Evolutionary conservation across 805 yeast species (phyloP).

Genomic region (Torulaspora franciscae): DNA sequence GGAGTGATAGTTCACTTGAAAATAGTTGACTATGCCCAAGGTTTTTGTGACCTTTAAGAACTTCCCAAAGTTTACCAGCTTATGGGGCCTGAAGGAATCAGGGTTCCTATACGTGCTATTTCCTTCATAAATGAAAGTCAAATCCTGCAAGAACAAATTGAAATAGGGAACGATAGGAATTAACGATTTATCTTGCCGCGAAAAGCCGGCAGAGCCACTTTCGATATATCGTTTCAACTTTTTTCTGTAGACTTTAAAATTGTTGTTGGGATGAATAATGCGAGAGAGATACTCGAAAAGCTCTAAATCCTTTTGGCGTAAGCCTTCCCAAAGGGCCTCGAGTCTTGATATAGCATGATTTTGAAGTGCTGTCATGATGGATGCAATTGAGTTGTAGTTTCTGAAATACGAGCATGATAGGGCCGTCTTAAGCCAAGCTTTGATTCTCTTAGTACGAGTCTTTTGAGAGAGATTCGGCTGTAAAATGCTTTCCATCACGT

Average conservation of each 20-base stretch:
- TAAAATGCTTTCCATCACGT: constrained; percentile 64
- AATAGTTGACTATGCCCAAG: constrained; percentile 59
- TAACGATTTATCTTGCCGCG: constrained; percentile 22
- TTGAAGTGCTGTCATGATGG: constrained; percentile 72
- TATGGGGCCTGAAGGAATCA: constrained; percentile 43
- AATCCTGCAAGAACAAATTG: constrained; percentile 68
- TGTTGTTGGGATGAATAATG: constrained; percentile 70
- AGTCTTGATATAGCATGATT: constrained; percentile 65
- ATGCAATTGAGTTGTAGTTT: constrained; percentile 74
- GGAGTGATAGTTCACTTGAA: constrained; percentile 55
- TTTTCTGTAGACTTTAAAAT: constrained; percentile 62
- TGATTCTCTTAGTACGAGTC: constrained; percentile 50
- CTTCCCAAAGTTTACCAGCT: constrained; percentile 67
- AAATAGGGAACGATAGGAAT: constrained; percentile 74
- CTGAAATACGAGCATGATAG: constrained; percentile 66
- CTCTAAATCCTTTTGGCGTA: constrained; percentile 56
- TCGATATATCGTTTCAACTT: constrained; percentile 54
- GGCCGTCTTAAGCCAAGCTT: constrained; percentile 70
- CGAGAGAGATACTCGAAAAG: constrained; percentile 59
- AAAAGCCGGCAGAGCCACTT: constrained; percentile 24
- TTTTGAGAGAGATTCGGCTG: constrained; percentile 45
- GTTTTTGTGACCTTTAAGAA: constrained; percentile 62
- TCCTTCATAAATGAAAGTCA: constrained; percentile 80
- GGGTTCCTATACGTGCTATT: constrained; percentile 63
- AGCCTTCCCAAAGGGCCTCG: constrained; percentile 51